Evolutionary conservation across 768 basidiomycete genomes (phyloP).

Genomic region (Lentinula lateritia): DNA sequence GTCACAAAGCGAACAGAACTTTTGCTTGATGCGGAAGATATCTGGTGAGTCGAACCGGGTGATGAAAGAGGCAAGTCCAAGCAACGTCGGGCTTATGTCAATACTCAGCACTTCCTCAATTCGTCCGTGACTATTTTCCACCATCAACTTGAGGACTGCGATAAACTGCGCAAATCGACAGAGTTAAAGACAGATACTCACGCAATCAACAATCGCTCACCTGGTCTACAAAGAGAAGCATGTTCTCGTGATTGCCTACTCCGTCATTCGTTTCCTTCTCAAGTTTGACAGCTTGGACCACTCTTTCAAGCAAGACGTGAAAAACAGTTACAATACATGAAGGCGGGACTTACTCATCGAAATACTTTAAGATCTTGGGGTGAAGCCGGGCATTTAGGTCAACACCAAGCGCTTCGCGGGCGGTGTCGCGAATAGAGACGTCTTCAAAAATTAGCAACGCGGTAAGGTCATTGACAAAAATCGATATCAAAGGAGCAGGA

Average conservation of each 20-base stretch:
- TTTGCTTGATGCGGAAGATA: constrained; percentile 62
- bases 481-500: constrained; percentile 51
- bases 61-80: constrained; percentile 59
- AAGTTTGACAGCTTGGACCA: constrained; percentile 5
- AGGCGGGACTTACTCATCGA: constrained; percentile 59
- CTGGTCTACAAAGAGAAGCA: constrained; percentile 66
- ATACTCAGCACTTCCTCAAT: constrained; percentile 57
- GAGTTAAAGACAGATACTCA: not conserved
- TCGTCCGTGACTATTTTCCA: constrained; percentile 62
- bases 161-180: constrained; percentile 47
- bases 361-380: constrained; percentile 56
- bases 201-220: constrained; percentile 27
- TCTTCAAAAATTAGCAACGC: constrained; percentile 60
- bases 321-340: not conserved
- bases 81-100: constrained; percentile 57
- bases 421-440: constrained; percentile 67
- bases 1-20: constrained; percentile 72
- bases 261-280: not conserved
- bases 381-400: constrained; percentile 74
- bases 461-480: constrained; percentile 66
- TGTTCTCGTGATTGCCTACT: constrained; percentile 20
- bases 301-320: constrained; percentile 1
- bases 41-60: constrained; percentile 50
- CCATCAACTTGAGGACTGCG: constrained; percentile 66
- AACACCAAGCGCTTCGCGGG: constrained; percentile 72